Evolutionary conservation across 495 filamentous ascomycete species (phyloP), one percentile per base, ranked within the genome.

Genomic region (Hapsidospora chrysogenum): DNA sequence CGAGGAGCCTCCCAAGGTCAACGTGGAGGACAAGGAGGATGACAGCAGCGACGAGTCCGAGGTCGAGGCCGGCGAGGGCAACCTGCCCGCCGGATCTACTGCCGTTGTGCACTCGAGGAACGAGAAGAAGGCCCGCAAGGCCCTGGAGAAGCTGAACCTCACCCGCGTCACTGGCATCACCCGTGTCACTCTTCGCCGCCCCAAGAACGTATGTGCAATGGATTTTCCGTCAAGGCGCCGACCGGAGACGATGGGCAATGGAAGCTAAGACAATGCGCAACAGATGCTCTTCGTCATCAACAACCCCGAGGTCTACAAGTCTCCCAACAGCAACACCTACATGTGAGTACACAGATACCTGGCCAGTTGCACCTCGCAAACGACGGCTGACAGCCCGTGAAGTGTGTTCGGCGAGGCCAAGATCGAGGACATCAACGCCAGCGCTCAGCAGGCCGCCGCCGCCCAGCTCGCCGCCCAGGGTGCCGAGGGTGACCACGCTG

Each of bases 391-490:
- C 31, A 22, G 14, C n/a, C n/a, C n/a, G 29, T 33, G 37, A 32
- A 97, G 89, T 63, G 92, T 99, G 65, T 99, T 99, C 61, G 89
- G 89, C 57, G 89, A 99, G 69, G 92, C 92, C 56, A 99, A 99
- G 80, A 99, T 48, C 51, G 92, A 99, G 70, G 92, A 99, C 64
- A 68, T 96, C 48, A 96, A 94, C 76, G 85, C 87, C 51, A 82
- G 85, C 53, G 87, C 89, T 49, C 87, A 93, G 68, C 81, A 85
- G 52, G 79, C 77, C 49, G 86, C 85, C 45, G 87, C 85, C 43
- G 82, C 92, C 61, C 80, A 87, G 64, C 76, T 93, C 37, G 78
- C 85, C 46, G 72, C 68, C 57, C 74, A 76, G 35, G 69, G 80
- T 52, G 57, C 57, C 39, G 59, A 63, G 35, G 57, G 62, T 37